A percentile compares a stretch with the other conserved stretches of the same genome.
These are phyloP conservation scores for Russula earlei DNA, from an alignment of 768 basidiomycete species.

Conservation along the genomic window DNA sequence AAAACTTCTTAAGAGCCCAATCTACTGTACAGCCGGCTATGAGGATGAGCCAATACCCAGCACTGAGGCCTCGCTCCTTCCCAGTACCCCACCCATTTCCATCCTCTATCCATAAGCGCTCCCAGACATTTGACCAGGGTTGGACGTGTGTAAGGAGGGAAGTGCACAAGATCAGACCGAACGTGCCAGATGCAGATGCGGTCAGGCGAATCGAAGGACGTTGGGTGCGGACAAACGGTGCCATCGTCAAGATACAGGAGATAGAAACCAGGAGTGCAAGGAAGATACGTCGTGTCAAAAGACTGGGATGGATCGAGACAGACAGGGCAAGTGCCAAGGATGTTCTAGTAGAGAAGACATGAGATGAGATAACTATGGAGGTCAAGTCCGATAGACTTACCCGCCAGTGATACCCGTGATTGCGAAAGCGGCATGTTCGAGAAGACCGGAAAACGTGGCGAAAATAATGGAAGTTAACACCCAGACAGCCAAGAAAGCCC, in stretches of 20 bases:
- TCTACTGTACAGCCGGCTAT: constrained; percentile 39
- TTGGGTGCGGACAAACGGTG: constrained; percentile 38
- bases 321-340: constrained; percentile 40
- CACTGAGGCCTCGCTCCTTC: constrained; percentile 50
- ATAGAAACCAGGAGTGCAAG: constrained; percentile 30
- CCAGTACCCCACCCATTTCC: constrained; percentile 44
- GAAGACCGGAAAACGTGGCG: constrained; percentile 45
- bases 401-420: constrained; percentile 47
- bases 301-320: constrained; percentile 47
- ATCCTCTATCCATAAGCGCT: constrained; percentile 45
- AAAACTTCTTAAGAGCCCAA: constrained; percentile 43
- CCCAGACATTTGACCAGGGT: constrained; percentile 55
- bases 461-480: constrained; percentile 41
- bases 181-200: constrained; percentile 45
- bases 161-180: constrained; percentile 44
- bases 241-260: constrained; percentile 33
- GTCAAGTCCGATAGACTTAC: constrained; percentile 27
- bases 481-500: constrained; percentile 53
- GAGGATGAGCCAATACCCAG: constrained; percentile 45
- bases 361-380: background rate
- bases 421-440: constrained; percentile 40
- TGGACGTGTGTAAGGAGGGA: constrained; percentile 41
- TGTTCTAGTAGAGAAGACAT: constrained; percentile 25
- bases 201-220: constrained; percentile 43
- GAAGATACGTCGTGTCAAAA: constrained; percentile 40